Base-by-base conservation (phyloP, 2,329 filamentous ascomycete genomes). In the Cryphonectria nitschkei region DNA sequence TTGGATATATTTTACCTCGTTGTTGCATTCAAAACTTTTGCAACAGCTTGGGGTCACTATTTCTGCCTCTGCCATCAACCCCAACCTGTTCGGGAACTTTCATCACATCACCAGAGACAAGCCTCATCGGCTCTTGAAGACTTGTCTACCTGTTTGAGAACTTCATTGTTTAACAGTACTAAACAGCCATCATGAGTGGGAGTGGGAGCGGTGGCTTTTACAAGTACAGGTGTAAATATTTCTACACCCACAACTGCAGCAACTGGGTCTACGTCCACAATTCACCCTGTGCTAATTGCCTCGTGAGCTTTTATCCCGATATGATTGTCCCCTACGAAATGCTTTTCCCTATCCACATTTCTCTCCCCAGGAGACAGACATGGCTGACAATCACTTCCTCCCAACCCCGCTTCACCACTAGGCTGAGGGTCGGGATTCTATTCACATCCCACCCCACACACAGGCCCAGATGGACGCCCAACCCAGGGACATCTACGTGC, bases 181-280 rank as follows among this genome's bases (percentile, higher is more conserved):
- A 63, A 34, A 19, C 41, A 52, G 58, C 32, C 76, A 78, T 16
- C 68, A 82, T 82, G 81, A 65, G 63, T 29, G 63, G 41, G 2
- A 81, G 80, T 66, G 79, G 80, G 62, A 80, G 80, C 76, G 82
- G 82, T 65, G 82, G 82, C 60, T 83, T 79, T 71, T 85, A 84
- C 76, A 85, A 83, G 78, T 86, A 84, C 77, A 80, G 82, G 54
- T 86, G 84, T 81, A 86, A 85, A 76, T 84, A 86, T 79, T 86
- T 83, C 73, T 80, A 81, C 72, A 82, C 82, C 16, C 78, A 84
- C 75, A 81, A 85, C 75, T 86, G 84, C 77, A 79, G 77, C 2
- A 82, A 85, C 72, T 86, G 84, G 84, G 83, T 85, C 14, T 85
- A 82, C 74, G 81, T 85, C 60, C 84, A 85, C 73, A 80, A 83